A percentile compares a stretch with the other conserved stretches of the same genome.
Conservation (phyloP, 23 red algal genomes). For the Rhodosorus marinus region DNA sequence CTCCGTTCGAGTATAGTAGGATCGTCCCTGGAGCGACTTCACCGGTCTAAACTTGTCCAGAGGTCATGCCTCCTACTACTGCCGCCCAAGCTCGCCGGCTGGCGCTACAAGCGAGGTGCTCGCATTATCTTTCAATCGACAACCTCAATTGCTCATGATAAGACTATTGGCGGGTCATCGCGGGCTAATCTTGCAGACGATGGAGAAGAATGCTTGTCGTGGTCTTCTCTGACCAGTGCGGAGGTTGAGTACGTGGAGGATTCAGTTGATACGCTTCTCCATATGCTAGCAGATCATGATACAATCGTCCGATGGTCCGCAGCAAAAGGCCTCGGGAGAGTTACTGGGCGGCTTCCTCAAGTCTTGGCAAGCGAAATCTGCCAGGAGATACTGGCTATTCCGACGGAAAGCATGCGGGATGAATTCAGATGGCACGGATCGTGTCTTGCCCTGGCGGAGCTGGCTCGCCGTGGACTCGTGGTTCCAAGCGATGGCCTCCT, state of each 20-base stretch:
- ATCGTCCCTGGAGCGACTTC: no score
- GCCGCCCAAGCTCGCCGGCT: no score
- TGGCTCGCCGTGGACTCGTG: constrained; percentile 49
- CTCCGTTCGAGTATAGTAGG: no score
- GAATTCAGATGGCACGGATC: constrained; percentile 40
- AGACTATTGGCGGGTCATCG: no score
- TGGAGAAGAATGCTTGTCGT: no score
- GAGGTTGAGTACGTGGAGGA: constrained; percentile 10
- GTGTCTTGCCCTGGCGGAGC: constrained; percentile 82
- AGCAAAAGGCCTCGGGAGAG: constrained; percentile 50
- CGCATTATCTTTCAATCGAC: no score
- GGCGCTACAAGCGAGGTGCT: no score
- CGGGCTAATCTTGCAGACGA: no score
- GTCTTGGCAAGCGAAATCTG: constrained; percentile 19
- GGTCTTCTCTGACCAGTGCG: no score
- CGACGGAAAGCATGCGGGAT: neutral
- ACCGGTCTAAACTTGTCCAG: no score
- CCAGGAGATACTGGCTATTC: constrained; percentile 12
- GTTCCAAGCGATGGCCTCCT: constrained; percentile 2
- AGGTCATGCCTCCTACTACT: no score
- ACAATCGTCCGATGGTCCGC: constrained; percentile 75
- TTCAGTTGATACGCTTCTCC: constrained; percentile 34
- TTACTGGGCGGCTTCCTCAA: constrained; percentile 32
- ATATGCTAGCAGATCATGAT: constrained; percentile 21
- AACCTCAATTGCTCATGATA: no score